Percentiles rank a stretch among this genome's conserved stretches.
Conservation (phyloP, 768 basidiomycete genomes). For the Leccinum disarticulatum region DNA sequence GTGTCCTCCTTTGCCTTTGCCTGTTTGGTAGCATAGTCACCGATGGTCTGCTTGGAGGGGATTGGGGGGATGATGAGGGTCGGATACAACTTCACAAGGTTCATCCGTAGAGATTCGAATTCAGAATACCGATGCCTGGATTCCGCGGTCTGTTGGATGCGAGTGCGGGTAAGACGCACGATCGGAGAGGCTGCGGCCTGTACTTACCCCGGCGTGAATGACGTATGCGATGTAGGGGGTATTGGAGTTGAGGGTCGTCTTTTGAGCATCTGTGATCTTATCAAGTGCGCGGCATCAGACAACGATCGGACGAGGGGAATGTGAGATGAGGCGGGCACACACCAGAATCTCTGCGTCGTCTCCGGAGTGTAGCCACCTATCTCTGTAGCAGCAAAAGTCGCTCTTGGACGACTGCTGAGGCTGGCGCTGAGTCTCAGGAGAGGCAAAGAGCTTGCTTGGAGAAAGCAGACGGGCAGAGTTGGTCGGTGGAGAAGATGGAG, state of each 20-base stretch:
- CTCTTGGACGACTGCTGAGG: slow-evolving; percentile 59
- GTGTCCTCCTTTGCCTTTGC: slow-evolving; percentile 96
- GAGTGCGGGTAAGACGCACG: slow-evolving; percentile 10
- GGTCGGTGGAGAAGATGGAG: slow-evolving; percentile 57
- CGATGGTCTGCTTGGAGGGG: slow-evolving; percentile 92
- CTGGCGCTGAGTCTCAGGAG: slow-evolving; percentile 55
- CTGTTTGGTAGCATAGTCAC: slow-evolving; percentile 97
- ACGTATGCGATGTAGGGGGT: slow-evolving; percentile 95
- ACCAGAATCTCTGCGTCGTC: slow-evolving; percentile 82
- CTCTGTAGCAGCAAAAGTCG: slow-evolving; percentile 76
- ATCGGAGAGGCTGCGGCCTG: slow-evolving; percentile 4
- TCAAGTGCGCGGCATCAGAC: slow-evolving; percentile 17
- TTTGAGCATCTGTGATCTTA: slow-evolving; percentile 93
- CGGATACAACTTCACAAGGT: slow-evolving; percentile 85
- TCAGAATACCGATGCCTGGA: slow-evolving; percentile 94
- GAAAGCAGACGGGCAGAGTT: slow-evolving; percentile 46
- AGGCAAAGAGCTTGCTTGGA: slow-evolving; percentile 51
- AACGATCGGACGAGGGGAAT: not conserved
- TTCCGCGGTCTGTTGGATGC: slow-evolving; percentile 61
- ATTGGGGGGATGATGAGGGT: slow-evolving; percentile 97
- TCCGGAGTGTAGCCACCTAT: slow-evolving; percentile 76
- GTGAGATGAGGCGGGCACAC: slow-evolving; percentile 24
- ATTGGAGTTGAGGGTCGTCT: slow-evolving; percentile 85
- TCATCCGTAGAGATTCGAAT: slow-evolving; percentile 89
- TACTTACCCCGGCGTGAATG: slow-evolving; percentile 79